These are phyloP conservation scores for Talaromyces piceae DNA, from an alignment of 2,329 filamentous ascomycete species.

Conservation along the genomic window DNA sequence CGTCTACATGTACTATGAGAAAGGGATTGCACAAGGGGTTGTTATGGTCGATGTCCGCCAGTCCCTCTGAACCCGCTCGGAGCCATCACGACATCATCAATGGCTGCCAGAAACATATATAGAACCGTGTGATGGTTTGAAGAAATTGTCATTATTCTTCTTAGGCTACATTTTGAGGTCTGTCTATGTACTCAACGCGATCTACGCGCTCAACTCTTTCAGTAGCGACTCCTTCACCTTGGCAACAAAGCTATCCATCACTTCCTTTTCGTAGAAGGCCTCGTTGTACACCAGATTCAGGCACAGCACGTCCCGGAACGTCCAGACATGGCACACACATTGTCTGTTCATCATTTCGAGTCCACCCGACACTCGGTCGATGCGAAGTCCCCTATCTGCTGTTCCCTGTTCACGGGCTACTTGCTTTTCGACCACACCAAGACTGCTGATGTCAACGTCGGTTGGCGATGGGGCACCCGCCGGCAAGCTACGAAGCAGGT, in stretches of 20 bases:
- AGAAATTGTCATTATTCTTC: too few relatives aligned
- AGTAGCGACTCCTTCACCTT: slow-evolving; percentile 1
- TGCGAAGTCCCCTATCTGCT: slow-evolving; percentile 15
- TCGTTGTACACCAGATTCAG: slow-evolving; percentile 27
- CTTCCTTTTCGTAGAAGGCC: slow-evolving; percentile 20
- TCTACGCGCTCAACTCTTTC: slow-evolving; percentile 10
- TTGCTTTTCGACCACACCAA: slow-evolving; percentile 13
- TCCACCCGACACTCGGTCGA: slow-evolving; percentile 21
- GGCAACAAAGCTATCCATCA: slow-evolving; percentile 18
- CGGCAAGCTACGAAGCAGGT: slow-evolving; percentile 16
- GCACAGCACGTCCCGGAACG: slow-evolving; percentile 25
- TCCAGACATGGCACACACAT: slow-evolving; percentile 24
- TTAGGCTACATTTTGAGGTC: too few relatives aligned
- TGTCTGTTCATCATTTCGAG: slow-evolving; percentile 26
- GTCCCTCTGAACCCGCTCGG: too few relatives aligned
- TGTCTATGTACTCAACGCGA: too few relatives aligned
- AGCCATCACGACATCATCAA: too few relatives aligned
- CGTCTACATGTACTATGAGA: too few relatives aligned
- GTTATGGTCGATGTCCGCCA: too few relatives aligned
- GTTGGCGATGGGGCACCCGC: slow-evolving; percentile 19
- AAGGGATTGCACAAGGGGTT: too few relatives aligned
- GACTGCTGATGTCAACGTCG: slow-evolving; percentile 20
- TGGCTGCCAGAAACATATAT: too few relatives aligned
- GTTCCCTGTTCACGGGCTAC: slow-evolving; percentile 18
- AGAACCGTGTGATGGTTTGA: too few relatives aligned